Base-by-base conservation (phyloP, 2,329 filamentous ascomycete genomes). In the Alternaria sp. region DNA sequence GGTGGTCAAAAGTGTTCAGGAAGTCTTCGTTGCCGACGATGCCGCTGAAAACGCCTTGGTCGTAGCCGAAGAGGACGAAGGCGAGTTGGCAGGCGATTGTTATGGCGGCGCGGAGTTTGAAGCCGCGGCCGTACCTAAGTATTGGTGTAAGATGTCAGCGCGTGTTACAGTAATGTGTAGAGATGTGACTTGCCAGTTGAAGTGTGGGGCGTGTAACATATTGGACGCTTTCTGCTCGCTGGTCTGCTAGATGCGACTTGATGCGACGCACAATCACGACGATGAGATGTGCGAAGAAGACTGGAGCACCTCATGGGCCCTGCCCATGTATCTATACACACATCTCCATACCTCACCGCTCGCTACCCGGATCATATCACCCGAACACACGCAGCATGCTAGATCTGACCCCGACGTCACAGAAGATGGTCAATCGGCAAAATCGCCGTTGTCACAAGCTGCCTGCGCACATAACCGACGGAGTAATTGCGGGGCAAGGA, bases 21-120 rank as follows among this genome's bases (percentile, higher is more conserved):
- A 79, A 83, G 60, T 82, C 71, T 36, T 71, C 66, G 57, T 82
- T 82, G n/a, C 75, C 76, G 2, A 83, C 78, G 51, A 82, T 81
- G 15, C 81, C 81, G 28, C 75, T 77, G 55, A 79, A 79, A 3
- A 79, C 77, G 36, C 77, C 77, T 59, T 80, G 77, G 43, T 80
- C 78, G 57, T 81, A 80, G 5, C 79, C 75, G 45, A 77, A 77
- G 15, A 77, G 69, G 0, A 77, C 69, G 44, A 77, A 77, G 2
- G 75, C 75, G 26, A 77, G 57, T 17, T 77, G 73, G 40, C 74
- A 77, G 4, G 73, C 69, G 19, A 76, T 67, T 3, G 74, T 76
- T 21, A 77, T 76, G 6, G 74, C 73, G 15, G 64, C 67, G 3
- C 72, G 61, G 12, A 77, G 71, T 51, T 67, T 71, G 54, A 74